Evolutionary conservation across 1,284 basidiomycete genomes (phyloP).

Genomic region (Golubevia pallescens): DNA sequence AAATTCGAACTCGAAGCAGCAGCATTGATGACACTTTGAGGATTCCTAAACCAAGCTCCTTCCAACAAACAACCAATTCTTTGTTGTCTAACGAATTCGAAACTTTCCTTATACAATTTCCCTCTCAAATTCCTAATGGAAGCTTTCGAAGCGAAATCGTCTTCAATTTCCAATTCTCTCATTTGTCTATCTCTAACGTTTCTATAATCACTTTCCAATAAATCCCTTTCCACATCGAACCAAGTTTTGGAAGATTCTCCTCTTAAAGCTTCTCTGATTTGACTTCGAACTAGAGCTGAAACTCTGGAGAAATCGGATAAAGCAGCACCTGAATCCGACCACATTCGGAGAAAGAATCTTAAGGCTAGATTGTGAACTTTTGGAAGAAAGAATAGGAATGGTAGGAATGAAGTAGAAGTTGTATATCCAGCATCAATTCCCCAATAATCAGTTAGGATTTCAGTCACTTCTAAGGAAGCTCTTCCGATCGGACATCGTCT

Average conservation of each 20-base stretch:
- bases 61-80: constrained; percentile 83
- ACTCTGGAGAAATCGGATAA: constrained; percentile 74
- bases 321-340: constrained; percentile 87
- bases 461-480: constrained; percentile 85
- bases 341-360: constrained; percentile 91
- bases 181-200: constrained; percentile 88
- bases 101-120: constrained; percentile 87
- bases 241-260: constrained; percentile 79
- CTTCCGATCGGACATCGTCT: constrained; percentile 84
- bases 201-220: constrained; percentile 83
- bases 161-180: constrained; percentile 88
- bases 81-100: constrained; percentile 89
- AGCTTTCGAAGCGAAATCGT: constrained; percentile 69
- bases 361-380: constrained; percentile 79
- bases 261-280: constrained; percentile 68
- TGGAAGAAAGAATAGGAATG: constrained; percentile 86
- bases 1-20: no score
- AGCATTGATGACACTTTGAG: constrained; percentile 26
- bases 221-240: constrained; percentile 84
- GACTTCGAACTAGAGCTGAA: constrained; percentile 81
- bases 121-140: constrained; percentile 73
- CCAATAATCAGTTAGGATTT: constrained; percentile 65
- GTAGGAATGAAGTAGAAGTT: constrained; percentile 81
- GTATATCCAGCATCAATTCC: constrained; percentile 69
- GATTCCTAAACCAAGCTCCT: constrained; percentile 89